Base-by-base conservation (phyloP, 2,329 filamentous ascomycete genomes). In the Hypoxylon sp. region DNA sequence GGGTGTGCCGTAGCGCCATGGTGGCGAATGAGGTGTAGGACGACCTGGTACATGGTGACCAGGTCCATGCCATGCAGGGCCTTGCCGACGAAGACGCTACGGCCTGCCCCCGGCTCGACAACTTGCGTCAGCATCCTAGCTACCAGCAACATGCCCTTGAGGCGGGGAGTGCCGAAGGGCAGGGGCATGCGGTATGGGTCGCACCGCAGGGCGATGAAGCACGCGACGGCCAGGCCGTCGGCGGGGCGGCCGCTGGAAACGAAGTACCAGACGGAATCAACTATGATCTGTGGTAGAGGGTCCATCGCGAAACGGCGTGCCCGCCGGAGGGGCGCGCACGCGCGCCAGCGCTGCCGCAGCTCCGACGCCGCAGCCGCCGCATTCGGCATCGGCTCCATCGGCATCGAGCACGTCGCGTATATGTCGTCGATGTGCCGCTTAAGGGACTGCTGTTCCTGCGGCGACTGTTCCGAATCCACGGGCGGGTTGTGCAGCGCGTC, bases 61-160 rank as follows among this genome's bases (percentile, higher is more conserved):
- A 82, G 81, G 54, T 86, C 83, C 8, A 81, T 77, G 13, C 76
- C 74, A 3, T 69, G 67, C 15, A 85, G 64, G 0, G 68, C 58
- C 17, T 76, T 64, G 0, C 58, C 53, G 8, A 74, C 46, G 48
- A 57, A 49, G 35, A 59, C 46, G 58, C n/a, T n/a, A n/a, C n/a
- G n/a, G n/a, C n/a, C n/a, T n/a, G n/a, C n/a, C n/a, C n/a, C n/a
- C n/a, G n/a, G n/a, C n/a, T n/a, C 81, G 57, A 79, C 79, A 0
- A 81, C 81, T 55, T 82, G 77, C 57, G 79, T 77, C 4, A 87
- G 70, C 2, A 85, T 72, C 59, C 83, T 83, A 40, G 79, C 79
- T 13, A 86, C 72, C 41, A 79, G 74, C 48, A 84, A 73, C 9
- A 85, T 67, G 9, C 78, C 77, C 66, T 82, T 83, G 23, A 84